Conservation (phyloP, 2,329 filamentous ascomycete genomes). For the Diaporthe eres region DNA sequence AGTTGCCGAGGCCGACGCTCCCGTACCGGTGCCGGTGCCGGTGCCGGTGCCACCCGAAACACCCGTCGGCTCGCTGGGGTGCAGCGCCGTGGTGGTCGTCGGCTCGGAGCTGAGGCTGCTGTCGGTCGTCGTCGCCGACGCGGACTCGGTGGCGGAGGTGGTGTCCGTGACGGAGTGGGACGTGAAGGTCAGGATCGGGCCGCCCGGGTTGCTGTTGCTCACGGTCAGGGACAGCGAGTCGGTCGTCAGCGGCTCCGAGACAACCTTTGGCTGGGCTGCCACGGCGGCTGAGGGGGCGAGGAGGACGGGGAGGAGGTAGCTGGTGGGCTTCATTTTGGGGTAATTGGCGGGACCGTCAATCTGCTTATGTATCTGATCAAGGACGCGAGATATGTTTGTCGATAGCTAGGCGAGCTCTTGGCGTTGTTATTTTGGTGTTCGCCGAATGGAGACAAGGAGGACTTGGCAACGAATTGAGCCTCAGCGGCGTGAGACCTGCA, state of each 20-base stretch:
- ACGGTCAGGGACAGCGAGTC: not conserved
- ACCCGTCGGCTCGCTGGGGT: conserved; percentile 35
- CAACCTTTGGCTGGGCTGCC: not conserved
- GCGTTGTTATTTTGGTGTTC: not conserved
- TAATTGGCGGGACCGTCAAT: not conserved
- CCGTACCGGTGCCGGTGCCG: not conserved
- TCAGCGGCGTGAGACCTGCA: not conserved
- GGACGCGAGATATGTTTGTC: not conserved
- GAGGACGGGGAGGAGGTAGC: conserved; percentile 10
- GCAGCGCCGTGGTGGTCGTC: conserved; percentile 26
- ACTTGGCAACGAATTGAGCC: not conserved
- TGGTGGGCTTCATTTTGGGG: conserved; percentile 11
- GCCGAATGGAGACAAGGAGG: not conserved
- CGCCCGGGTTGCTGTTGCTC: conserved; percentile 5
- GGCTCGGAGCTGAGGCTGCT: conserved; percentile 27
- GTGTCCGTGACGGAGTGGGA: not conserved
- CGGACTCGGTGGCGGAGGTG: not conserved
- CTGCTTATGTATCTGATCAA: not conserved
- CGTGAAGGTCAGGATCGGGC: conserved; percentile 30
- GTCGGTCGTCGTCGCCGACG: not conserved
- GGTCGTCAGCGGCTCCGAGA: conserved; percentile 17
- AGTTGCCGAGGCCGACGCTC: not conserved
- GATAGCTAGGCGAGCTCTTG: not conserved
- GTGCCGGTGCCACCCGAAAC: conserved; percentile 7
- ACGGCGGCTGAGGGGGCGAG: not conserved